Base-by-base conservation (phyloP, 192 early-diverging fungal species). In the Backusella westeae region DNA sequence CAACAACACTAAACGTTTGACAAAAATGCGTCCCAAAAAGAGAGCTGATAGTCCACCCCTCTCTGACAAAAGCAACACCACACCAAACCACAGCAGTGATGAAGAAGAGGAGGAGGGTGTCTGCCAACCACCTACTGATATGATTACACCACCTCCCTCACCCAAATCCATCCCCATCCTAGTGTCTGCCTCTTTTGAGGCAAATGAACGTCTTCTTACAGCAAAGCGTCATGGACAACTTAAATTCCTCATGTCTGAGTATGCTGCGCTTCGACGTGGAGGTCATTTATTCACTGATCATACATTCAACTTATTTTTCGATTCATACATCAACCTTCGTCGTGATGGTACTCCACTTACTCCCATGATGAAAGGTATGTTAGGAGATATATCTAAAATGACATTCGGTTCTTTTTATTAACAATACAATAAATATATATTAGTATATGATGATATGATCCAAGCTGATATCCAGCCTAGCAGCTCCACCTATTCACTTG, bases 381-480 rank as follows among this genome's bases (percentile, higher is more conserved):
- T 44, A 69, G 34, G 26, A 77, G 49, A 69, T 35, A 34, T 39
- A 63, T 71, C 15, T 56, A 29, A 2, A 26, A 14, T 12, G 4
- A 49, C 19, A 52, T 7, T 36, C n/a, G 36, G 15, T n/a, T 42
- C 8, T 59, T 34, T 59, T 39, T 56, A 23, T 23, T 53, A 53
- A 53, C 1, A 5, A 21, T 8, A 23, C 14, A 1, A 4, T 17
- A 53, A 53, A 32, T 67, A 3, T 32, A 32, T 32, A 32, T 32
- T 32, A 70, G 82, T 83, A 9, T 79, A 77, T 67, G 59, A 83
- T n/a, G 82, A 83, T 19, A 83, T 83, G 82, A 65, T 71, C 21
- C 52, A 67, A 29, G 10, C 59, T 14, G 38, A 44, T 9, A 44
- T 75, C 32, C 68, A 52, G 19, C 82, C 78, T 4, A 75, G 67